Percentiles rank a stretch among this genome's conserved stretches.
Conservation (phyloP, 1,284 basidiomycete species). For the Cryptococcus sp. region DNA sequence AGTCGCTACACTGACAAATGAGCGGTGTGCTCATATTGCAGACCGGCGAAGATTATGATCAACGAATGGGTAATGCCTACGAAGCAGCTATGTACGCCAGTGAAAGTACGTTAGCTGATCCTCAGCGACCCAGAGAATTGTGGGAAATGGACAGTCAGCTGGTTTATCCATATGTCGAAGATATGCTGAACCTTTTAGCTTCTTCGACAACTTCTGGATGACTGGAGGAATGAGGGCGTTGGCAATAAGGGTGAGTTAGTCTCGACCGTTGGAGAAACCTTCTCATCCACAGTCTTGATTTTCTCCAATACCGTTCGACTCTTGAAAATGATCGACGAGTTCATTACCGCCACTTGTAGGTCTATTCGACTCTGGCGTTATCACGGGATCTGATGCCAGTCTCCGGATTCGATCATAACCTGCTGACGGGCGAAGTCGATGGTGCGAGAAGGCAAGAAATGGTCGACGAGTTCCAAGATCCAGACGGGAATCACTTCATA, state of each 20-base stretch:
- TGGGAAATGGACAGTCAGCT: constrained; percentile 51
- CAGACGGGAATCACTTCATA: constrained; percentile 40
- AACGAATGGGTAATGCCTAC: constrained; percentile 17
- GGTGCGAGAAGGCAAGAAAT: constrained; percentile 45
- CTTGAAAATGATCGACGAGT: constrained; percentile 49
- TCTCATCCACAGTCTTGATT: constrained; percentile 41
- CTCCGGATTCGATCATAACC: constrained; percentile 36
- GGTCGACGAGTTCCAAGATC: constrained; percentile 52
- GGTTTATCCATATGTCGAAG: neutral
- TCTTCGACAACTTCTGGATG: constrained; percentile 42
- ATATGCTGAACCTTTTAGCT: constrained; percentile 29
- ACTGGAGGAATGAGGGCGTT: constrained; percentile 47
- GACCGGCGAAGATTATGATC: constrained; percentile 28
- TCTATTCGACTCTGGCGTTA: too few relatives aligned
- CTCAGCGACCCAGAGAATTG: constrained; percentile 47
- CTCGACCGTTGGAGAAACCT: neutral
- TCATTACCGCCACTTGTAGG: constrained; percentile 41
- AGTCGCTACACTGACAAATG: constrained; percentile 8
- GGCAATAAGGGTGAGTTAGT: constrained; percentile 41
- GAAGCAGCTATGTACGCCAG: constrained; percentile 30
- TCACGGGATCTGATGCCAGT: constrained; percentile 20
- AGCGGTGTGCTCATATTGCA: constrained; percentile 1
- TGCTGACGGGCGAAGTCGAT: constrained; percentile 49
- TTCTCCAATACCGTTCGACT: constrained; percentile 51
- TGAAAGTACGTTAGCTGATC: neutral